Evolutionary conservation across 2,329 filamentous ascomycete genomes (phyloP).

Genomic region (Beauveria australis): DNA sequence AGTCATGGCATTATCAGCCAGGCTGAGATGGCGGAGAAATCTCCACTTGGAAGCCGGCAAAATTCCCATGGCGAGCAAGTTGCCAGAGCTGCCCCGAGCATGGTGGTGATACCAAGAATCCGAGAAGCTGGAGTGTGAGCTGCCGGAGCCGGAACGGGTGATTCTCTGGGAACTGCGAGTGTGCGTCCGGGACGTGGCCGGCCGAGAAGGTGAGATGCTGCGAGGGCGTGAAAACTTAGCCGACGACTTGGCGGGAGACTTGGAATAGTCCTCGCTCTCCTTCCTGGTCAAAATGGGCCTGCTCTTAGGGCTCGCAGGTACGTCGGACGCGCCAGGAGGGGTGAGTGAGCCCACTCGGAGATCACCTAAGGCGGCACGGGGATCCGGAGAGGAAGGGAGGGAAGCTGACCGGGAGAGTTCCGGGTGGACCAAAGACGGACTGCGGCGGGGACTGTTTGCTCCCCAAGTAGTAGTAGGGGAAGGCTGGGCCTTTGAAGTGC

Average conservation of each 20-base stretch:
- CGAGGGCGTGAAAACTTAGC: slow-evolving; percentile 47
- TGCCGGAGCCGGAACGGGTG: slow-evolving; percentile 80
- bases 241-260: slow-evolving; percentile 34
- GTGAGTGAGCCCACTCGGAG: slow-evolving; percentile 52
- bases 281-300: slow-evolving; percentile 36
- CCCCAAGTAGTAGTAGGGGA: slow-evolving; percentile 69
- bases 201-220: slow-evolving; percentile 76
- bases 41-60: slow-evolving; percentile 88
- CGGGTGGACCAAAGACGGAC: slow-evolving; percentile 53
- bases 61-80: slow-evolving; percentile 61
- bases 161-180: slow-evolving; percentile 64
- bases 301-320: slow-evolving; percentile 34
- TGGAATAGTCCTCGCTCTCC: slow-evolving; percentile 38
- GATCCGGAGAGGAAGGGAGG: slow-evolving; percentile 55
- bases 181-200: slow-evolving; percentile 64
- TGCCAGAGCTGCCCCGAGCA: slow-evolving; percentile 66
- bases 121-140: slow-evolving; percentile 74
- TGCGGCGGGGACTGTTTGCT: slow-evolving; percentile 50
- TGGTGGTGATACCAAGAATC: slow-evolving; percentile 51
- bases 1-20: slow-evolving; percentile 86
- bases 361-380: slow-evolving; percentile 38
- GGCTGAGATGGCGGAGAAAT: slow-evolving; percentile 82
- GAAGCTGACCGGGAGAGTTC: slow-evolving; percentile 62
- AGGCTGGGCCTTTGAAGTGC: slow-evolving; percentile 77
- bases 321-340: slow-evolving; percentile 36